Conservation (phyloP, 305 asterid genomes). For the Fraxinus sp. region DNA sequence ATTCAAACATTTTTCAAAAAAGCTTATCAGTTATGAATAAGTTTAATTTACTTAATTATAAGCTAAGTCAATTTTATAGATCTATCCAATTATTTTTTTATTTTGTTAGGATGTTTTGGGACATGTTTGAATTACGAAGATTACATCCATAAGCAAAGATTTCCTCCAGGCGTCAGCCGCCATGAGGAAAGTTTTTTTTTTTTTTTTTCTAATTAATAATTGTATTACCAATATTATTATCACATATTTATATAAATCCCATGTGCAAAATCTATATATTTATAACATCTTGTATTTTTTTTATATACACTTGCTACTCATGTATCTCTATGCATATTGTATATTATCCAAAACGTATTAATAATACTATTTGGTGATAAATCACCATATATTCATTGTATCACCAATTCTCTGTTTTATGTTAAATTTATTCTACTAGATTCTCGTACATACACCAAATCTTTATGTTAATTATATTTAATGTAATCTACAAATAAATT, state of each 20-base stretch:
- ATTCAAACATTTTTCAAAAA: too few relatives aligned
- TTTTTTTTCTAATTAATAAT: background rate
- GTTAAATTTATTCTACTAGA: constrained; percentile 18
- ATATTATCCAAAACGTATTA: constrained; percentile 20
- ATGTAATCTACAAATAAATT: background rate
- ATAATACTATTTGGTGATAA: background rate
- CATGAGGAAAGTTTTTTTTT: constrained; percentile 31
- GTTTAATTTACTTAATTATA: background rate
- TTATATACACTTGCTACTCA: background rate
- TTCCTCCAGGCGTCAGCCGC: constrained; percentile 42
- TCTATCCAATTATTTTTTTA: background rate
- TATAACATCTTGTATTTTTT: too few relatives aligned
- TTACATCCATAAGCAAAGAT: constrained; percentile 11
- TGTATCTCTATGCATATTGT: background rate
- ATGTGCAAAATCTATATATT: constrained; percentile 18
- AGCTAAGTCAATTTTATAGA: background rate
- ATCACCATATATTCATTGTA: constrained; percentile 16
- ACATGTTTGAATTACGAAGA: background rate
- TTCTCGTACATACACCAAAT: background rate
- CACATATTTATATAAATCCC: constrained; percentile 20
- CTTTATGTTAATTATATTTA: constrained; percentile 6
- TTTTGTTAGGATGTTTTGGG: background rate
- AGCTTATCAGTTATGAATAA: background rate
- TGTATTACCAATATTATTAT: background rate
- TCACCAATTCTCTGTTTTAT: background rate